These are phyloP conservation scores for Meredithiella fracta DNA, from an alignment of 2,329 filamentous ascomycete species.

Conservation along the genomic window DNA sequence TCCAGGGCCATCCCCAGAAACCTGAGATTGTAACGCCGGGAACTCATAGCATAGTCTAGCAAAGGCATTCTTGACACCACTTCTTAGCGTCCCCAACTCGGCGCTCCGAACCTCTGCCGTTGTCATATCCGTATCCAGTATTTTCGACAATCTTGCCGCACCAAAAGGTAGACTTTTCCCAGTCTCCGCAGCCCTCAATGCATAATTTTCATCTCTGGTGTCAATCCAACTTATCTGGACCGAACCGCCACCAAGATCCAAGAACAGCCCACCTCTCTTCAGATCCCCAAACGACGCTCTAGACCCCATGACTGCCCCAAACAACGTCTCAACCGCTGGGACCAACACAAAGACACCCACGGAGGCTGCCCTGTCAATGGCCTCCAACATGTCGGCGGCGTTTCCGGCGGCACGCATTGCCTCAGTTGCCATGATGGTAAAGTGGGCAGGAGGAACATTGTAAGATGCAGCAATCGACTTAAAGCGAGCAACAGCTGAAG, in stretches of 20 bases:
- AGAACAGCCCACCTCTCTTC: conserved; percentile 44
- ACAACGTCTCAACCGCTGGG: conserved; percentile 65
- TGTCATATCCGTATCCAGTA: conserved; percentile 25
- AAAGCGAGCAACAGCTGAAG: conserved; percentile 53
- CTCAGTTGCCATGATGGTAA: conserved; percentile 72
- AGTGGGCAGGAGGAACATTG: conserved; percentile 45
- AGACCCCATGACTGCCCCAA: conserved; percentile 64
- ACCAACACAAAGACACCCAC: conserved; percentile 50
- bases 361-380: conserved; percentile 44
- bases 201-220: conserved; percentile 30
- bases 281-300: conserved; percentile 53
- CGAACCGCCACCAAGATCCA: conserved; percentile 67
- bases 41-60: conserved; percentile 31
- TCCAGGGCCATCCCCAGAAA: conserved; percentile 20
- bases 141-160: conserved; percentile 38
- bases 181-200: conserved; percentile 34
- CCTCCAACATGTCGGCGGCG: conserved; percentile 45
- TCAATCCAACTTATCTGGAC: conserved; percentile 50
- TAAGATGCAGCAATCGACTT: conserved; percentile 53
- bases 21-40: conserved; percentile 28
- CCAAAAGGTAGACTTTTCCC: conserved; percentile 46
- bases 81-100: conserved; percentile 38
- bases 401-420: conserved; percentile 73
- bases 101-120: conserved; percentile 26
- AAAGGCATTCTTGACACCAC: conserved; percentile 45